Conservation (phyloP, 176 grass and related monocot species). For the Pontederia crassipes region DNA sequence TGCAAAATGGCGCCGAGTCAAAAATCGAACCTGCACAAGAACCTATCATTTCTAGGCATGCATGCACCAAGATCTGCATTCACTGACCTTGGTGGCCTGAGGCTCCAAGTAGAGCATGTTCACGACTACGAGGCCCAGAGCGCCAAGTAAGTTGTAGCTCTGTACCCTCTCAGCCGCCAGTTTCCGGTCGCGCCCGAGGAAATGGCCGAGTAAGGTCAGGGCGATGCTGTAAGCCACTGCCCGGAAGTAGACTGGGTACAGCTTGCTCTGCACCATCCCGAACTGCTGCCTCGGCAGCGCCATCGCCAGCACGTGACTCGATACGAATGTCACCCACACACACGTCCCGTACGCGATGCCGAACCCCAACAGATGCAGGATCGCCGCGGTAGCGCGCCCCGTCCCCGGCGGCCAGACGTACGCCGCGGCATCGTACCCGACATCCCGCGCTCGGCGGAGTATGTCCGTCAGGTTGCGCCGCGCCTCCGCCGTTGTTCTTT, state of each 20-base stretch:
- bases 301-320: conserved; percentile 47
- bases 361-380: conserved; percentile 52
- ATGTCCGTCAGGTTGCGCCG: conserved; percentile 57
- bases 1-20: neutral
- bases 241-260: conserved; percentile 87
- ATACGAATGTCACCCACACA: conserved; percentile 89
- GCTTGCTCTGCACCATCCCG: conserved; percentile 76
- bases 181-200: conserved; percentile 31
- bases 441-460: conserved; percentile 27
- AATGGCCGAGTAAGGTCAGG: conserved; percentile 35
- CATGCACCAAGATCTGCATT: neutral
- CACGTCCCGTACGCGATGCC: conserved; percentile 47
- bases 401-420: conserved; percentile 29
- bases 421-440: conserved; percentile 35
- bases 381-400: conserved; percentile 23
- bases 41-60: neutral
- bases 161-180: conserved; percentile 33
- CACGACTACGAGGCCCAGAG: conserved; percentile 32
- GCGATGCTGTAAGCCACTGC: conserved; percentile 41
- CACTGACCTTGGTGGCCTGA: conserved; percentile 52
- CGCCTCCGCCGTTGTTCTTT: conserved; percentile 23
- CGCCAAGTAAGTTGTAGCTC: conserved; percentile 45
- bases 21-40: neutral
- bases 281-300: conserved; percentile 62
- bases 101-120: conserved; percentile 73